These are phyloP conservation scores for Hanseniaspora clermontiae DNA, from an alignment of 805 yeast species.

Conservation along the genomic window DNA sequence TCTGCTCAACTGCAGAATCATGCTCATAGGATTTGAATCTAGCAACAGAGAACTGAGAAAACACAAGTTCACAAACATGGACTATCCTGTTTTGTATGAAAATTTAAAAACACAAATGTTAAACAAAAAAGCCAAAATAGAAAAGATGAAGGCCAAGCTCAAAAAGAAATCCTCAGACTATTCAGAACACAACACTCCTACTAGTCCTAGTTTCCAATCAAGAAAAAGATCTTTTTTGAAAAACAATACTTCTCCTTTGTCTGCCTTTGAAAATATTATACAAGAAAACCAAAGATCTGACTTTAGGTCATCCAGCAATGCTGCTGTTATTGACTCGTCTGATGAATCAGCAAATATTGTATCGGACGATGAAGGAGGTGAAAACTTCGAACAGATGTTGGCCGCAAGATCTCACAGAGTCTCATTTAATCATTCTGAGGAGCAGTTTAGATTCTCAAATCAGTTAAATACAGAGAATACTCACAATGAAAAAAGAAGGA, in stretches of 20 bases:
- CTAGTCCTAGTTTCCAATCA: neutral
- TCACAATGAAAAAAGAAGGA: neutral
- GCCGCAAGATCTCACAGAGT: constrained; percentile 12
- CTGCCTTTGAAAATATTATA: neutral
- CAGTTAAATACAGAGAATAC: neutral
- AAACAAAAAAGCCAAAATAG: neutral
- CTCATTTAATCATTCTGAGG: constrained; percentile 3
- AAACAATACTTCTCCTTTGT: constrained; percentile 3
- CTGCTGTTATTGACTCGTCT: constrained; percentile 1
- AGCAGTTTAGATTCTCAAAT: neutral
- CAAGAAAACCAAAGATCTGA: neutral
- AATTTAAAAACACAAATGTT: constrained; percentile 3
- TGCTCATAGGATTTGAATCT: neutral
- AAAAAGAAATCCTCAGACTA: neutral
- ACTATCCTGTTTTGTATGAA: constrained; percentile 4
- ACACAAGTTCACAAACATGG: constrained; percentile 6
- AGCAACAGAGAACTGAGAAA: neutral
- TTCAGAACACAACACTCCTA: neutral
- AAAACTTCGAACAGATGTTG: neutral
- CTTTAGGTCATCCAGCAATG: neutral
- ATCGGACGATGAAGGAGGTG: constrained; percentile 5
- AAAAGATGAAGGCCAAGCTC: neutral
- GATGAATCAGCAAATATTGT: neutral
- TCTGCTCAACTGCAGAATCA: constrained; percentile 7
- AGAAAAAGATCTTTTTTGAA: constrained; percentile 5